Evolutionary conservation across 169 alveolate species (phyloP).

Genomic region (Blepharisma undulans): DNA sequence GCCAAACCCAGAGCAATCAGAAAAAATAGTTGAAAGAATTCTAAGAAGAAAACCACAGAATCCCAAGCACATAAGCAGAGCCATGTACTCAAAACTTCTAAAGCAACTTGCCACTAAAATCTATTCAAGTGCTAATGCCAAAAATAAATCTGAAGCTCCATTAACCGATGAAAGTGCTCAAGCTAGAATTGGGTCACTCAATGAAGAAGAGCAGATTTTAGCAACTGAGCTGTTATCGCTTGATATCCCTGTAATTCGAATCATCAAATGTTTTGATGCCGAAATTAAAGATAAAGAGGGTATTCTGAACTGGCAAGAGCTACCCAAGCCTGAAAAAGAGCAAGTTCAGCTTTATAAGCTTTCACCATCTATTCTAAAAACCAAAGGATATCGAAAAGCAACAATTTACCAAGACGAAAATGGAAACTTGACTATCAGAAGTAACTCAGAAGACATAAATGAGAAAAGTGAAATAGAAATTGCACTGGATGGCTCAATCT

Average conservation of each 20-base stretch:
- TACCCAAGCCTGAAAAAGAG: neutral
- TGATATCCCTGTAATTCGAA: neutral
- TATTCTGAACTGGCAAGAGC: neutral
- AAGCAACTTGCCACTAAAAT: neutral
- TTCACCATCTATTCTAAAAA: too few species aligned
- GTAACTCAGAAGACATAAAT: too few species aligned
- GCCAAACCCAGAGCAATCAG: neutral
- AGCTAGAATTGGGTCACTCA: neutral
- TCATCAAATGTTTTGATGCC: neutral
- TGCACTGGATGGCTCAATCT: neutral
- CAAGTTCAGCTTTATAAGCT: conserved; percentile 1
- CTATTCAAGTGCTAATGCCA: neutral
- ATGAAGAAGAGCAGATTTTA: neutral
- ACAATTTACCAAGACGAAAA: too few species aligned
- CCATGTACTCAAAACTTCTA: neutral
- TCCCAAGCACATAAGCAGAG: neutral
- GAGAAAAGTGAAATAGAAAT: too few species aligned
- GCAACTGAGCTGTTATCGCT: neutral
- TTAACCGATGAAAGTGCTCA: neutral
- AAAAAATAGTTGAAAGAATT: neutral
- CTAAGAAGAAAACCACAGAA: neutral
- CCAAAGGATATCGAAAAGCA: too few species aligned
- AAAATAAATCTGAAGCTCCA: neutral
- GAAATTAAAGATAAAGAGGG: neutral
- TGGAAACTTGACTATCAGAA: too few species aligned